Evolutionary conservation across 306 rosid genomes (phyloP).

Genomic region (Prunus padus): DNA sequence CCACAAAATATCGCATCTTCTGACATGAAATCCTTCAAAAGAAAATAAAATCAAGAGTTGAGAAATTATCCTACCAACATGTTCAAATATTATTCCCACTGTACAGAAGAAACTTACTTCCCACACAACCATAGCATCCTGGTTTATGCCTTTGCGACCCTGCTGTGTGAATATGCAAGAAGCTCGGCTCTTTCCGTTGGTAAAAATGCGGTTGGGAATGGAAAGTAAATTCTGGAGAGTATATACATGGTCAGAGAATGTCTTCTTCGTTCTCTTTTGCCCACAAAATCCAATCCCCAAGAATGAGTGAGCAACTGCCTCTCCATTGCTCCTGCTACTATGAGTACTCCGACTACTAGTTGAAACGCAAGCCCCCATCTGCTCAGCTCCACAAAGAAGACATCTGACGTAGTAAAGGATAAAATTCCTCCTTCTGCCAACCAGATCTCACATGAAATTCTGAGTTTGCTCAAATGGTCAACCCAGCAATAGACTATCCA

Average conservation of each 20-base stretch:
- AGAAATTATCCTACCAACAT: conserved; percentile 20
- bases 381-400: conserved; percentile 48
- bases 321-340: conserved; percentile 83
- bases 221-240: conserved; percentile 63
- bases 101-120: conserved; percentile 61
- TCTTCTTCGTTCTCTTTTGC: conserved; percentile 64
- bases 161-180: conserved; percentile 91
- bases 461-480: conserved; percentile 37
- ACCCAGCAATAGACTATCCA: conserved; percentile 35
- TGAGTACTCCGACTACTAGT: conserved; percentile 74
- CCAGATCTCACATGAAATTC: conserved; percentile 56
- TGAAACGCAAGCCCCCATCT: conserved; percentile 92
- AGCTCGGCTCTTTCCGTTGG: conserved; percentile 75
- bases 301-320: conserved; percentile 53
- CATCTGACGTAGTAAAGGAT: conserved; percentile 36
- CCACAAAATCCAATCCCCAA: conserved; percentile 35
- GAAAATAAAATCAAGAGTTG: not conserved
- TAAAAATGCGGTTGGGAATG: conserved; percentile 67
- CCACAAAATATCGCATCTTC: conserved; percentile 89
- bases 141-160: conserved; percentile 93
- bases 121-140: conserved; percentile 99
- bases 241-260: conserved; percentile 66
- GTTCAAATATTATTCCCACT: not conserved
- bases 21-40: conserved; percentile 72
- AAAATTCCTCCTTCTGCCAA: conserved; percentile 33